A percentile compares a stretch with the other conserved stretches of the same genome.
phyloP scores from a whole-genome alignment of 2,329 filamentous ascomycete genomes.

The Incumbomyces lentus region DNA sequence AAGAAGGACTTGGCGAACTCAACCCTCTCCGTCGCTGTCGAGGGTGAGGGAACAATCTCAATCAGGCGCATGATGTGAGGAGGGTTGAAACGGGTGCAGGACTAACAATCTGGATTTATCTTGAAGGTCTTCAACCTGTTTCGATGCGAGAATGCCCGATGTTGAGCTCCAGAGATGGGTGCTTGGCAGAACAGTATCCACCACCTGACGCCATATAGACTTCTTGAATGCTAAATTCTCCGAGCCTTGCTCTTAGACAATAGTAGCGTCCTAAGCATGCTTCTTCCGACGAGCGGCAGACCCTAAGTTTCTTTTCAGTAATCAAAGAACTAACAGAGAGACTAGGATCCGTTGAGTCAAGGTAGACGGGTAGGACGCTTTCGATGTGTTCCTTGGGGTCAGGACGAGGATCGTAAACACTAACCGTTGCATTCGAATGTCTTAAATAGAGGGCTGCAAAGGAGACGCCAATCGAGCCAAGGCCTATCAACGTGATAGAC shows the following conservation, averaged over 20 bases:
- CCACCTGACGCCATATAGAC: conserved; percentile 42
- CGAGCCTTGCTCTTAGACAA: conserved; percentile 51
- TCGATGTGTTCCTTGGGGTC: conserved; percentile 38
- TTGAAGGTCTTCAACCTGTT: conserved; percentile 35
- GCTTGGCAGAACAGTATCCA: conserved; percentile 32
- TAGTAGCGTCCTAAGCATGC: conserved; percentile 39
- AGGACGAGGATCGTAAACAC: conserved; percentile 42
- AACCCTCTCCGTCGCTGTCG: conserved; percentile 31
- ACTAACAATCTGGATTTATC: conserved; percentile 40
- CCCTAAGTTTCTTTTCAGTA: conserved; percentile 25
- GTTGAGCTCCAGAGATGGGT: conserved; percentile 50
- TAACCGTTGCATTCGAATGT: conserved; percentile 31
- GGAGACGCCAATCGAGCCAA: conserved; percentile 44
- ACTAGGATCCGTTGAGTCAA: conserved; percentile 16
- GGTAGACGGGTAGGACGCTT: conserved; percentile 34
- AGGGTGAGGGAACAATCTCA: conserved; percentile 45
- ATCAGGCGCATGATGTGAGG: conserved; percentile 53
- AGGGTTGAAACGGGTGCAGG: conserved; percentile 51
- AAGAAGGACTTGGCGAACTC: conserved; percentile 52
- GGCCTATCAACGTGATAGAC: conserved; percentile 28
- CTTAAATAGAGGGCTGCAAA: conserved; percentile 45
- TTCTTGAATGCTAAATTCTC: conserved; percentile 45
- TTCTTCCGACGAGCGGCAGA: conserved; percentile 26
- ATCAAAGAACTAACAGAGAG: conserved; percentile 20
- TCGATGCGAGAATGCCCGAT: conserved; percentile 46